Evolutionary conservation across 805 yeast species (phyloP), one percentile per base, ranked within the genome.

Genomic region (Nakazawaea sp.): DNA sequence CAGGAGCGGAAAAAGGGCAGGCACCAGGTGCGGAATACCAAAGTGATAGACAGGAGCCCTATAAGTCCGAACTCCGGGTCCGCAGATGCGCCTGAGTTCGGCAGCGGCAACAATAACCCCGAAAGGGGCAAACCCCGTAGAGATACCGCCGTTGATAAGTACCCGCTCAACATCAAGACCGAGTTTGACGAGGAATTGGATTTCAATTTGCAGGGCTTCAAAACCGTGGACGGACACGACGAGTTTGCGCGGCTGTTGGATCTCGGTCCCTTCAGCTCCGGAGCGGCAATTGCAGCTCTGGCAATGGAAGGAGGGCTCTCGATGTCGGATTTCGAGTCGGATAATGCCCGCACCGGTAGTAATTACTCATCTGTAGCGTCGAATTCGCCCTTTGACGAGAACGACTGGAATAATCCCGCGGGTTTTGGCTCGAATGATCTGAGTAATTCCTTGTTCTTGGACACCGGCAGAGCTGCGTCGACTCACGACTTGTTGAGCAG

Each of bases 181-280:
- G 37, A 34, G 10, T 18, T 25, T 10, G 37, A 34, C 20, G 16
- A 28, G 5, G 16, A 35, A 20, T 21, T 19, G 7, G 38, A 35
- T 30, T 30, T 35, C 27, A 17, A 16, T 24, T 24, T 30, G 30
- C 20, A 21, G 24, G 38, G 38, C 18, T 35, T 30, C 33, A 24
- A 29, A 18, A 23, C 19, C 8, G 10, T 15, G 12, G 18, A 13
- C n/a, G 12, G 13, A 12, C 35, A 24, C 25, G 40, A 36, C 32
- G 17, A 19, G 40, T 18, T 19, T 30, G 38, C 30, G 27, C 42
- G 36, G 18, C 24, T 41, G n/a, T 27, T 52, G 16, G 47, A 45
- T 35, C 36, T 58, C 16, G 56, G 55, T 3, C 53, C 53, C 4
- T 56, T 55, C 40, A 50, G 48, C 18, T 55, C 61, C 2, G 61